Evolutionary conservation across 1,139 yeast genomes (phyloP).

Genomic region (Scheffersomyces titani): DNA sequence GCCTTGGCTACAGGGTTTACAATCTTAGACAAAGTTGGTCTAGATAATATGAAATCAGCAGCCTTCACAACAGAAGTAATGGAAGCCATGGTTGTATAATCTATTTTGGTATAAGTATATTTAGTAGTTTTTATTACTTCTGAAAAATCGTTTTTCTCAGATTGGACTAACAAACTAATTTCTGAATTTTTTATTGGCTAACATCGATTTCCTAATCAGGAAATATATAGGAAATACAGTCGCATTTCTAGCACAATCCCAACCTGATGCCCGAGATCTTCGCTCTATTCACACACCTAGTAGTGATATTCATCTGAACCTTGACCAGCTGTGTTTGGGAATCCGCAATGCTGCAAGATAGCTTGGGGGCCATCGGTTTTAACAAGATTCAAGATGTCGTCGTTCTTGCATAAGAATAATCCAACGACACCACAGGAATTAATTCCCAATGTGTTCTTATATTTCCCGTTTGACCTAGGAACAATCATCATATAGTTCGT

Average conservation of each 20-base stretch:
- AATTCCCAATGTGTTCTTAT: constrained; percentile 53
- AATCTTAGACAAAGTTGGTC: constrained; percentile 75
- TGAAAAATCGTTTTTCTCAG: constrained; percentile 7
- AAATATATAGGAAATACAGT: neutral
- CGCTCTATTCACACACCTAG: constrained; percentile 13
- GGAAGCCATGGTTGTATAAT: constrained; percentile 53
- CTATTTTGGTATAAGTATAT: neutral
- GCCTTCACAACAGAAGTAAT: constrained; percentile 81
- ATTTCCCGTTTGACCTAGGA: constrained; percentile 61
- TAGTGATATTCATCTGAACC: constrained; percentile 40
- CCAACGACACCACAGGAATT: constrained; percentile 86
- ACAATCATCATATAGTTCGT: constrained; percentile 80
- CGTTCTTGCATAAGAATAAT: constrained; percentile 70
- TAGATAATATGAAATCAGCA: constrained; percentile 77
- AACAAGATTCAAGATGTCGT: constrained; percentile 48
- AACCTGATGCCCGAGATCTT: no score
- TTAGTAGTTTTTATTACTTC: constrained; percentile 1
- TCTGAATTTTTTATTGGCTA: constrained; percentile 14
- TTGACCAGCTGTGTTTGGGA: constrained; percentile 52
- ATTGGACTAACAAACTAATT: constrained; percentile 5
- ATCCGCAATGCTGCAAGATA: constrained; percentile 63
- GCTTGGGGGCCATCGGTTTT: constrained; percentile 42
- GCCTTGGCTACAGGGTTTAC: constrained; percentile 78
- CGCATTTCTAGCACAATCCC: neutral
- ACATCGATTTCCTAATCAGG: constrained; percentile 11